A percentile compares a stretch with the other conserved stretches of the same genome.
Conservation (phyloP, 139 green algal genomes). For the Chlorella sp. region DNA sequence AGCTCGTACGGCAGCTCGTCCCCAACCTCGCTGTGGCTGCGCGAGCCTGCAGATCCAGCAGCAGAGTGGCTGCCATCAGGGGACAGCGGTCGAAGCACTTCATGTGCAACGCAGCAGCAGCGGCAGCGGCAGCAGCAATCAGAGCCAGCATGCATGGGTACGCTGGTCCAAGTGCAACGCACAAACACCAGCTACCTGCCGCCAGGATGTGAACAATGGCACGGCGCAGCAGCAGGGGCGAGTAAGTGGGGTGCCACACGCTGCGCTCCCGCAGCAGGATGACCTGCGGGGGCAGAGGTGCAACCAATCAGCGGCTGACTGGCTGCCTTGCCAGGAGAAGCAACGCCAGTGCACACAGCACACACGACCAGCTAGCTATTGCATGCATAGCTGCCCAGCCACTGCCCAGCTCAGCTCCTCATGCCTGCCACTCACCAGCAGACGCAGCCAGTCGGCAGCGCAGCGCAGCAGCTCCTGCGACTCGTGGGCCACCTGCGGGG, state of each 20-base stretch:
- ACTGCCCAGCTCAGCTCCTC: not conserved
- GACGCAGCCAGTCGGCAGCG: constrained; percentile 45
- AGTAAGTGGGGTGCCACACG: constrained; percentile 25
- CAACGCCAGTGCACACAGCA: no score
- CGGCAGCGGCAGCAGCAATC: no score
- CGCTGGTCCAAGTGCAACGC: no score
- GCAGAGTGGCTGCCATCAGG: no score
- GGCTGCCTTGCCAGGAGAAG: no score
- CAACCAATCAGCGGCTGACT: no score
- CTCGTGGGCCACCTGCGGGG: no score
- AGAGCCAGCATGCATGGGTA: no score
- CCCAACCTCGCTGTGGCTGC: constrained; percentile 48
- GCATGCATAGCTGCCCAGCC: no score
- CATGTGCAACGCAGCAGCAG: no score
- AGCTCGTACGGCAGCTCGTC: constrained; percentile 50
- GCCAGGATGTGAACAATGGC: constrained; percentile 46
- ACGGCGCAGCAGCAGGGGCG: constrained; percentile 28
- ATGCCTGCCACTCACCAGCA: constrained; percentile 42
- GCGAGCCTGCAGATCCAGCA: constrained; percentile 19
- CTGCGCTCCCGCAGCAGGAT: constrained; percentile 36
- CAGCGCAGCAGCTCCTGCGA: constrained; percentile 31
- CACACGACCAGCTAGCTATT: not conserved
- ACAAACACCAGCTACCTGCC: not conserved
- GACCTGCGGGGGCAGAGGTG: not conserved
- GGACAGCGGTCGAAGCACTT: no score